These are phyloP conservation scores for Cystobasidiaceae sp. DNA, from an alignment of 1,284 basidiomycete genomes.

Conservation along the genomic window DNA sequence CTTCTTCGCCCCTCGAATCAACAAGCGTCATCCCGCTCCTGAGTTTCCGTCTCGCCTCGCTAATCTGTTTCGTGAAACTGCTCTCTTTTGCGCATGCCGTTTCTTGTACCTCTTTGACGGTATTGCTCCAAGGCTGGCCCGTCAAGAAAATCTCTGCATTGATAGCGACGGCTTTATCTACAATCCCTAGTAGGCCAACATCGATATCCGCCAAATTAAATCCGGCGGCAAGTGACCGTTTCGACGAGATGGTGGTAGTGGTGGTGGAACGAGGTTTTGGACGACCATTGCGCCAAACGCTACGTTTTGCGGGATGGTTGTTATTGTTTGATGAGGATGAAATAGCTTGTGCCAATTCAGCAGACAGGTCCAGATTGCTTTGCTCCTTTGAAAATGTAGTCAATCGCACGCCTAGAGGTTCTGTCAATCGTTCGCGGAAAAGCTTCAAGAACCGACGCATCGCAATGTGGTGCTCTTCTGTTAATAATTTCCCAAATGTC, in stretches of 20 bases:
- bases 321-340: neutral
- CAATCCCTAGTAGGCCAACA: slow-evolving; percentile 41
- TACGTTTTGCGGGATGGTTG: neutral
- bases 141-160: slow-evolving; percentile 41
- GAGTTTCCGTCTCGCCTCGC: slow-evolving; percentile 8
- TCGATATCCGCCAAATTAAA: slow-evolving; percentile 37
- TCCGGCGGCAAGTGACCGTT: no score
- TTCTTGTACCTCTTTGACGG: slow-evolving; percentile 14
- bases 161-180: slow-evolving; percentile 42
- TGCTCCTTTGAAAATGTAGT: slow-evolving; percentile 42
- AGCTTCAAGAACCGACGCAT: slow-evolving; percentile 37
- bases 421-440: slow-evolving; percentile 28
- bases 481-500: slow-evolving; percentile 42
- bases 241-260: neutral
- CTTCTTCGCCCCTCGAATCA: no score
- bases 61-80: slow-evolving; percentile 43
- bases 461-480: slow-evolving; percentile 40
- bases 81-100: slow-evolving; percentile 39
- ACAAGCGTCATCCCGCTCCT: neutral
- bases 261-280: neutral
- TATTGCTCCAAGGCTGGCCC: slow-evolving; percentile 33
- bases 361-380: slow-evolving; percentile 13
- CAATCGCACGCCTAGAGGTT: slow-evolving; percentile 19
- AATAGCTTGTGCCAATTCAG: neutral
- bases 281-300: slow-evolving; percentile 21